Percentiles rank a stretch among this genome's conserved stretches.
These are phyloP conservation scores for Linanthus parryae DNA, from an alignment of 148 eudicot species.

Conservation along the genomic window DNA sequence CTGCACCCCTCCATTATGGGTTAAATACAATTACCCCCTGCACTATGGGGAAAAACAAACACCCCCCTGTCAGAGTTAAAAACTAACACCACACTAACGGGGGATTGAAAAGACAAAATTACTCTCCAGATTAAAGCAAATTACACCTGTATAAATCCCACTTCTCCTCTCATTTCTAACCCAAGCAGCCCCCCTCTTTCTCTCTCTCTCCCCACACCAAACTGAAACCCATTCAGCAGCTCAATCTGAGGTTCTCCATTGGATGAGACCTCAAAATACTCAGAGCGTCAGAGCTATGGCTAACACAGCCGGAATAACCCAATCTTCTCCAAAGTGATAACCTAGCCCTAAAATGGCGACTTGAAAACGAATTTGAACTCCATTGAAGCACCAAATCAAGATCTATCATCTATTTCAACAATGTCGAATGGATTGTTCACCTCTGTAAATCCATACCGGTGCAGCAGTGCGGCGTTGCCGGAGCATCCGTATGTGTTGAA, in stretches of 20 bases:
- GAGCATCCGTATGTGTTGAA: constrained; percentile 83
- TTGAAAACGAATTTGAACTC: constrained; percentile 65
- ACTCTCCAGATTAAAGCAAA: too few relatives aligned
- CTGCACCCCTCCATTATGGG: too few relatives aligned
- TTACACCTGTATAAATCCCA: too few relatives aligned
- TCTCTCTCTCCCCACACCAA: too few relatives aligned
- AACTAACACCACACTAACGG: too few relatives aligned
- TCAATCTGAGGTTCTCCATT: constrained; percentile 85
- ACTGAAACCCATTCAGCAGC: too few relatives aligned
- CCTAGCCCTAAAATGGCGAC: constrained; percentile 55
- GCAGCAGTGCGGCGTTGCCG: constrained; percentile 95
- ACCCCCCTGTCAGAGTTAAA: too few relatives aligned
- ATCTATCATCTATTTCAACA: constrained; percentile 77
- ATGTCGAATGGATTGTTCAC: constrained; percentile 61
- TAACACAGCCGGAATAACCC: constrained; percentile 54
- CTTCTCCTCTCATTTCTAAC: too few relatives aligned
- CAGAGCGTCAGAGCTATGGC: constrained; percentile 64
- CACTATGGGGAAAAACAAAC: too few relatives aligned
- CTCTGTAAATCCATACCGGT: constrained; percentile 95
- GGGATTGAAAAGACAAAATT: too few relatives aligned
- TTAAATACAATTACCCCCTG: too few relatives aligned
- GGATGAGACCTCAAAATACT: constrained; percentile 80
- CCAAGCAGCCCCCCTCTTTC: too few relatives aligned
- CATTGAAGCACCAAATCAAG: constrained; percentile 68
- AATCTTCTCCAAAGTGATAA: constrained; percentile 70